Conservation (phyloP, 2,329 filamentous ascomycete genomes). For the Sporothrix phasma region DNA sequence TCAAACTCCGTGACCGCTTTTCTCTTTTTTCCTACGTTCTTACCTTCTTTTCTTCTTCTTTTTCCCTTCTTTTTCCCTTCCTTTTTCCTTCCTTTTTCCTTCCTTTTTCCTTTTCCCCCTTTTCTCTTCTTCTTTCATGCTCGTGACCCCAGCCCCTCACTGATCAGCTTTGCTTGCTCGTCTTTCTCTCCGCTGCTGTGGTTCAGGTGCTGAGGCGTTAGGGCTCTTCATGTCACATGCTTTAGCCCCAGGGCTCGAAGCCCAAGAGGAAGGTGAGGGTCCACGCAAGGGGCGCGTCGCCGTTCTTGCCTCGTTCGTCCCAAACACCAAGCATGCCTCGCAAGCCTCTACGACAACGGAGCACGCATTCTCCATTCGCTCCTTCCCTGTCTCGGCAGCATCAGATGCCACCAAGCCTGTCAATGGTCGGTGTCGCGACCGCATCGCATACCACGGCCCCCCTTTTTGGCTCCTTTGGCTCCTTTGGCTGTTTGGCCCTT, state of each 20-base stretch:
- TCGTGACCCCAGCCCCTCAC: no score
- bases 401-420: background rate
- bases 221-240: background rate
- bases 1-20: no score
- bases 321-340: background rate
- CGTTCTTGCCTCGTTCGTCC: background rate
- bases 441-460: background rate
- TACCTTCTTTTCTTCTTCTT: no score
- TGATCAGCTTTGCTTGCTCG: background rate
- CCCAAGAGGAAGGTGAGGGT: constrained; percentile 9
- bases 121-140: no score
- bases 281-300: background rate
- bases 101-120: no score
- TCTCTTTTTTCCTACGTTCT: no score
- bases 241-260: background rate
- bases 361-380: background rate
- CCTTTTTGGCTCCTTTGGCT: no score
- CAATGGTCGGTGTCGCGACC: constrained; percentile 1
- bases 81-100: background rate
- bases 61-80: background rate
- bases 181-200: background rate
- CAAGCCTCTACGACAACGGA: no score
- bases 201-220: background rate
- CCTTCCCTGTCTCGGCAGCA: background rate
- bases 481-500: background rate